Evolutionary conservation across 2,329 filamentous ascomycete species (phyloP).

Genomic region (Colletotrichum tamarilloi): DNA sequence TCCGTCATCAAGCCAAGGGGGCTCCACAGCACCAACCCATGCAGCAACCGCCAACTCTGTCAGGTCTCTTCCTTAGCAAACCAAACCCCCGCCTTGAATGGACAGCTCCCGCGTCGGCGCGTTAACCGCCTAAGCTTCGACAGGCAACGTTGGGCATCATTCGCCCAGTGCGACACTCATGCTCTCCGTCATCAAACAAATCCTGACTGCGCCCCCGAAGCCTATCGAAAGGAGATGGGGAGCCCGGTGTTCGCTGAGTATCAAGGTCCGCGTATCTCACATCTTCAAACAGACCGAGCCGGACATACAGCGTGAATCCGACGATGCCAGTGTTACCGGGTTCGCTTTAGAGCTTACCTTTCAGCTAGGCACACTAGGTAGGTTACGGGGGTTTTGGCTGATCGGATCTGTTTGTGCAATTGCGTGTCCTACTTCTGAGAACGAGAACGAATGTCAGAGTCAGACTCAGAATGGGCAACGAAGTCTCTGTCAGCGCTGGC

Average conservation of each 20-base stretch:
- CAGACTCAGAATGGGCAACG: not conserved
- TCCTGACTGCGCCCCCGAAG: not conserved
- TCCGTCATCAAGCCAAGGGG: not conserved
- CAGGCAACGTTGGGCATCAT: constrained; percentile 1
- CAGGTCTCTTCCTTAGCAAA: not conserved
- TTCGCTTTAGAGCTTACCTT: not conserved
- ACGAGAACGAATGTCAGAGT: not conserved
- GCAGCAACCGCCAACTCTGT: not conserved
- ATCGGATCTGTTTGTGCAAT: not conserved
- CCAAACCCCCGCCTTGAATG: constrained; percentile 9
- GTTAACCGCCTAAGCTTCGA: not conserved
- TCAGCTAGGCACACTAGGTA: not conserved
- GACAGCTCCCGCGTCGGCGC: constrained; percentile 1
- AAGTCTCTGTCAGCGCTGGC: not conserved
- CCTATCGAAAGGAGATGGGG: not conserved
- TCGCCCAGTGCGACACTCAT: not conserved
- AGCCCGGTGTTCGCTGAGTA: too few species aligned
- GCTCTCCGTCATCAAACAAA: not conserved
- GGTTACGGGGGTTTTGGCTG: not conserved
- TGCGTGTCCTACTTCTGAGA: not conserved
- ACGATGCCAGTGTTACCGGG: not conserved
- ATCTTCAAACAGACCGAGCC: not conserved
- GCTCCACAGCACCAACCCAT: constrained; percentile 3
- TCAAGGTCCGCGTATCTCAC: too few species aligned
- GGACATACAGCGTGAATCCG: not conserved